These are phyloP conservation scores for Ceratobasidium sp. DNA, from an alignment of 1,284 basidiomycete genomes.

Conservation along the genomic window DNA sequence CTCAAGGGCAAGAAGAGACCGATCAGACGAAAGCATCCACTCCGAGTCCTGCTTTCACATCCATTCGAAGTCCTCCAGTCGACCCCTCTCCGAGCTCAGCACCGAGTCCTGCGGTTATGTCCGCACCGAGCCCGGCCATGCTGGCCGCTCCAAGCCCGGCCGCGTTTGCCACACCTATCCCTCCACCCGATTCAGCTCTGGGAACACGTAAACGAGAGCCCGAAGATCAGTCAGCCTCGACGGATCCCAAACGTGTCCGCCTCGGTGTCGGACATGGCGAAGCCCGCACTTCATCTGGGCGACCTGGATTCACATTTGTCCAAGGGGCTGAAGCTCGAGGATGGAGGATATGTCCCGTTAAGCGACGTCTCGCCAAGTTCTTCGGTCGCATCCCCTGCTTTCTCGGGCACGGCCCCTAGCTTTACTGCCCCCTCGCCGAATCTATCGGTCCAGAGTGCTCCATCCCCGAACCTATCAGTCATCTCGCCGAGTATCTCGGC, in stretches of 20 bases:
- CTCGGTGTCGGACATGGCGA: neutral
- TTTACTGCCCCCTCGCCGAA: slow-evolving; percentile 14
- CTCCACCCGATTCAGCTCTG: neutral
- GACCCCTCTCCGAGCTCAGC: neutral
- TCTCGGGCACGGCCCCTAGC: slow-evolving; percentile 9
- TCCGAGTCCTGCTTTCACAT: neutral
- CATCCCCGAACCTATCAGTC: neutral
- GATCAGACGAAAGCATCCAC: neutral
- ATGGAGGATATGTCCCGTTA: neutral
- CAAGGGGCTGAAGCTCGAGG: neutral
- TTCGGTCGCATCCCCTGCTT: slow-evolving; percentile 6
- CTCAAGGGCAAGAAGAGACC: neutral
- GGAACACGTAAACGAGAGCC: slow-evolving; percentile 20
- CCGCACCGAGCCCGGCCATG: slow-evolving; percentile 10
- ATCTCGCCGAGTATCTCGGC: slow-evolving; percentile 14
- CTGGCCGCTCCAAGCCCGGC: slow-evolving; percentile 4
- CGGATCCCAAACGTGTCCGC: neutral
- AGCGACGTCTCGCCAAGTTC: neutral
- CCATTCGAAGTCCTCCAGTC: neutral
- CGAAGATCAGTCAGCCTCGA: neutral
- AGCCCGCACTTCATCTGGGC: neutral
- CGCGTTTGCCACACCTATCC: neutral
- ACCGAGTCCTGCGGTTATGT: neutral
- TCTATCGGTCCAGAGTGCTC: neutral
- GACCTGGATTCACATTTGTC: neutral